Base-by-base conservation (phyloP, 768 basidiomycete genomes). In the Piloderma croceum region DNA sequence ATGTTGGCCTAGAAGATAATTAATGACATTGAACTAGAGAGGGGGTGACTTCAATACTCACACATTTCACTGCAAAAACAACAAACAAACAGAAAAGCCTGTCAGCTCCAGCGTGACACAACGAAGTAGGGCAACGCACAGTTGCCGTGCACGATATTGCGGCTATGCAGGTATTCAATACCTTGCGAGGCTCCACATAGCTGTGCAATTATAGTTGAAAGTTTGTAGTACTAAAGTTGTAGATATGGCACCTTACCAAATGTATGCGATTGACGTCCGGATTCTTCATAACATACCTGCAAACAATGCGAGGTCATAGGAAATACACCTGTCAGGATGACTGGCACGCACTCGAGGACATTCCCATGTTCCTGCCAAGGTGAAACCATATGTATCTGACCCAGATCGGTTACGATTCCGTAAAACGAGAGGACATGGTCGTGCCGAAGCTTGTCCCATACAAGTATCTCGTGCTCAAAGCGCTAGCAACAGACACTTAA, bases 351-450 rank as follows among this genome's bases (percentile, higher is more conserved):
- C 78, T 71, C 68, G 1, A 72, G 60, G 15, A 77, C 69, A 50
- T 79, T 74, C 31, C 75, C 76, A 47, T 77, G 69, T 24, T 68
- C 63, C 59, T 78, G 76, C 79, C 79, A 81, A 5, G 77, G 74
- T 7, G 78, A 78, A 23, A 81, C 77, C 53, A 74, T 75, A 47
- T 77, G 67, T 34, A 79, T 60, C 31, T 69, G 63, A 1, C 73
- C 75, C 42, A 73, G 61, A 44, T 77, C 64, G 5, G 74, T 76
- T 3, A 77, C 71, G 37, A 79, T 69, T 4, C 79, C 77, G 47
- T 75, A 69, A 50, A 80, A 70, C n/a, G 71, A 66, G 19, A 73
- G 60, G 17, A 76, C 70, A 38, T 80, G 69, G n/a, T 65, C 61
- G 36, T 79, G 63, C 40, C 65, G 58, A 31, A 81, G 61, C 36